phyloP scores from a whole-genome alignment of 257 asterid species.

The Solanum infundibuliforme region DNA sequence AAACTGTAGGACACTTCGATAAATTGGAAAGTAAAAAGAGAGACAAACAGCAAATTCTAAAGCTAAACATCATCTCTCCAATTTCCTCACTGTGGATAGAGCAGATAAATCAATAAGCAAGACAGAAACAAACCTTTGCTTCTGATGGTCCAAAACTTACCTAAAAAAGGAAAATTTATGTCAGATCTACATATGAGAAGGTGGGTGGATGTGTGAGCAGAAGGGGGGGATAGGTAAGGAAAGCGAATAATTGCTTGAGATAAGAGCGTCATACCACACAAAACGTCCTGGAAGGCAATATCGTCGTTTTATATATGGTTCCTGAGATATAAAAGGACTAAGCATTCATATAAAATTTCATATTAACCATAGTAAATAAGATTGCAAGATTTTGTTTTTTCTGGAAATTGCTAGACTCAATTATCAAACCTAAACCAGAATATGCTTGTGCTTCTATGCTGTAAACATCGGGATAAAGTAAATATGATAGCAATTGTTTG shows the following conservation, averaged over 20 bases:
- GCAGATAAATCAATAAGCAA: neutral
- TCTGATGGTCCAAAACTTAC: slow-evolving; percentile 89
- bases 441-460: neutral
- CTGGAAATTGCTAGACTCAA: neutral
- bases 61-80: neutral
- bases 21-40: neutral
- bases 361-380: neutral
- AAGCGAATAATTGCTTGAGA: neutral
- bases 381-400: neutral
- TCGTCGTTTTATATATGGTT: slow-evolving; percentile 69
- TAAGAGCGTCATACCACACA: slow-evolving; percentile 57
- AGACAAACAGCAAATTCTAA: neutral
- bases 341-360: neutral
- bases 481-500: neutral
- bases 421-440: neutral
- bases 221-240: neutral
- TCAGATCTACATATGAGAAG: neutral
- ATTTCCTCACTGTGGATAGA: neutral
- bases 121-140: slow-evolving; percentile 63
- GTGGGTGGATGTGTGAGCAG: neutral
- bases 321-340: slow-evolving; percentile 32
- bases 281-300: slow-evolving; percentile 84
- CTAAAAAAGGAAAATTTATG: slow-evolving; percentile 18
- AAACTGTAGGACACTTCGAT: neutral
- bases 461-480: neutral